These are phyloP conservation scores for Verticillium klebahnii DNA, from an alignment of 2,329 filamentous ascomycete genomes.

Conservation along the genomic window DNA sequence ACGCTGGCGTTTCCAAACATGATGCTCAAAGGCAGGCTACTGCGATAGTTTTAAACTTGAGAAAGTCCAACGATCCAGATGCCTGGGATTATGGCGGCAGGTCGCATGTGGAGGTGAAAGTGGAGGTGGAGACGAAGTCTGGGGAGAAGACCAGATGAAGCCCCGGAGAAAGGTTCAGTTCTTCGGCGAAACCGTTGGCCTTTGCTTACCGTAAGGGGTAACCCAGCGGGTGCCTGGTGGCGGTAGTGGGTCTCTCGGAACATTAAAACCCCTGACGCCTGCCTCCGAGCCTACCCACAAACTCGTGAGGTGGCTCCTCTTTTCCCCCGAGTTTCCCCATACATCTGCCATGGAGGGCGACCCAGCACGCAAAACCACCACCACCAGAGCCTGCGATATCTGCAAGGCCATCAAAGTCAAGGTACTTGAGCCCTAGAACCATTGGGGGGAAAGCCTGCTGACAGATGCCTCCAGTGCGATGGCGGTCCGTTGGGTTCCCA, in stretches of 20 bases:
- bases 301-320: not conserved
- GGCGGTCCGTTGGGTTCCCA: not conserved
- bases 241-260: no score
- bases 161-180: not conserved
- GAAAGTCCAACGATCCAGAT: not conserved
- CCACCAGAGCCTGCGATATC: not conserved
- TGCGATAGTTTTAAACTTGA: not conserved
- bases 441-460: not conserved
- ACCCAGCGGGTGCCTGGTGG: no score
- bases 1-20: not conserved
- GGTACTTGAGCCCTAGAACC: not conserved
- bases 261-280: not conserved
- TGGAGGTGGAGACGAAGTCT: not conserved
- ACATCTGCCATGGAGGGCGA: not conserved
- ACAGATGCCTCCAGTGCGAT: not conserved
- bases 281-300: not conserved
- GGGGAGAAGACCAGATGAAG: not conserved
- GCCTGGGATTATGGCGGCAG: not conserved
- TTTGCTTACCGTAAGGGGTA: not conserved
- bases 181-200: not conserved
- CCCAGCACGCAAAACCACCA: not conserved
- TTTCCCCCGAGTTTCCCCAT: not conserved
- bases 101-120: not conserved
- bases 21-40: not conserved
- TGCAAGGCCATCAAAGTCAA: conserved; percentile 1